A percentile compares a stretch with the other conserved stretches of the same genome.
Evolutionary conservation across 345 rosid species (phyloP).

Genomic region (Turritis glabra): DNA sequence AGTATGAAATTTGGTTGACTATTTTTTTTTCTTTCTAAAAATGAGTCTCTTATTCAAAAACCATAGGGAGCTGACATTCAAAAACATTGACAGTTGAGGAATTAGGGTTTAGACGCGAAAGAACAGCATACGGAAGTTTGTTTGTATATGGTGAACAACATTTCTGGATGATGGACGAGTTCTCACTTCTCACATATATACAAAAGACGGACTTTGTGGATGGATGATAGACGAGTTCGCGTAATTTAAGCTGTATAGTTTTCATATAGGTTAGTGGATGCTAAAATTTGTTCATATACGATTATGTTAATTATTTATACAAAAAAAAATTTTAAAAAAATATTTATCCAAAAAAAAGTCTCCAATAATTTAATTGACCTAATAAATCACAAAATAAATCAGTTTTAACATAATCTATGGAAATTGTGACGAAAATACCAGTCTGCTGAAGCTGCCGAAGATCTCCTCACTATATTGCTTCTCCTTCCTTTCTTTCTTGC

Average conservation of each 20-base stretch:
- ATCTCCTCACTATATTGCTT: neutral
- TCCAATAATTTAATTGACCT: neutral
- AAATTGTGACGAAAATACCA: neutral
- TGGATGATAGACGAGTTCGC: neutral
- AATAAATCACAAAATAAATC: neutral
- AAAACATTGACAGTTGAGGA: too few species aligned
- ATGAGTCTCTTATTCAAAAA: neutral
- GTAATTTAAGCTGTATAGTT: neutral
- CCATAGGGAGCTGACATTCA: too few species aligned
- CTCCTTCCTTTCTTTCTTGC: neutral
- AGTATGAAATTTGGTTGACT: neutral
- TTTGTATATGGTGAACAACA: neutral
- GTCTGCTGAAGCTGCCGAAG: neutral
- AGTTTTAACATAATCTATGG: neutral
- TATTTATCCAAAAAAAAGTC: neutral
- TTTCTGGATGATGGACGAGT: neutral
- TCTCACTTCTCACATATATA: too few species aligned
- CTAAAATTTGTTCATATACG: neutral
- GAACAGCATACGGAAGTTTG: neutral
- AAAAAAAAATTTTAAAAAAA: too few species aligned
- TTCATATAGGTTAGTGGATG: neutral
- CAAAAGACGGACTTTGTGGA: neutral
- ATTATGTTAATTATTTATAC: neutral
- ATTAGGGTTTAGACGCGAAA: too few species aligned
- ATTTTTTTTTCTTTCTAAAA: neutral